Evolutionary conservation across 179 eudicot species (phyloP).

Genomic region (Silene noctiflora): DNA sequence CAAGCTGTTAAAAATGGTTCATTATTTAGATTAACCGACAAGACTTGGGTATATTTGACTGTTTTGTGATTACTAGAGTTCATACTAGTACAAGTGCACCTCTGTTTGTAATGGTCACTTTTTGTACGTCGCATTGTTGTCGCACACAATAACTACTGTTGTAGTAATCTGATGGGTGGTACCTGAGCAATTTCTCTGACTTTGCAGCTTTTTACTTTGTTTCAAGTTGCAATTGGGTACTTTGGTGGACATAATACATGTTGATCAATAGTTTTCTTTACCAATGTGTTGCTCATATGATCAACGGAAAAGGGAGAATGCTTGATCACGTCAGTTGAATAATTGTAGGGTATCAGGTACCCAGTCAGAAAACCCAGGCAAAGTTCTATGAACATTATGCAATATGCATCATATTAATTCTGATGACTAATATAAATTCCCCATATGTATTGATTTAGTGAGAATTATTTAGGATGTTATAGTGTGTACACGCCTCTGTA

Average conservation of each 20-base stretch:
- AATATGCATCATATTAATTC: no score
- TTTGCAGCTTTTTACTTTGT: conserved; percentile 1
- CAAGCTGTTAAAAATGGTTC: no score
- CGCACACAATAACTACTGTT: no score
- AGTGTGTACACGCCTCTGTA: neutral
- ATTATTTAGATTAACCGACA: no score
- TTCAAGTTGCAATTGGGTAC: neutral
- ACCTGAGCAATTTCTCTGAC: neutral
- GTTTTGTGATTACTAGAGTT: no score
- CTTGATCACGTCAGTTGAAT: neutral
- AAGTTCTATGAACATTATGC: neutral
- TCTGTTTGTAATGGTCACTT: no score
- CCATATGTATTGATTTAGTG: neutral
- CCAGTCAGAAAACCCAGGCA: neutral
- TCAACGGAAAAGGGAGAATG: neutral
- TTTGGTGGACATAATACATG: neutral
- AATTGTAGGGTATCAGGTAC: neutral
- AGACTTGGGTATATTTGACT: no score
- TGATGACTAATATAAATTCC: neutral
- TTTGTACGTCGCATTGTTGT: no score
- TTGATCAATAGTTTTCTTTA: neutral
- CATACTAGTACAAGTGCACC: no score
- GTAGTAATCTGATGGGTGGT: neutral
- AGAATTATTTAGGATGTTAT: neutral
- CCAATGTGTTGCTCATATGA: no score